phyloP scores from a whole-genome alignment of 148 eudicot genomes.

The Camellia japonica region DNA sequence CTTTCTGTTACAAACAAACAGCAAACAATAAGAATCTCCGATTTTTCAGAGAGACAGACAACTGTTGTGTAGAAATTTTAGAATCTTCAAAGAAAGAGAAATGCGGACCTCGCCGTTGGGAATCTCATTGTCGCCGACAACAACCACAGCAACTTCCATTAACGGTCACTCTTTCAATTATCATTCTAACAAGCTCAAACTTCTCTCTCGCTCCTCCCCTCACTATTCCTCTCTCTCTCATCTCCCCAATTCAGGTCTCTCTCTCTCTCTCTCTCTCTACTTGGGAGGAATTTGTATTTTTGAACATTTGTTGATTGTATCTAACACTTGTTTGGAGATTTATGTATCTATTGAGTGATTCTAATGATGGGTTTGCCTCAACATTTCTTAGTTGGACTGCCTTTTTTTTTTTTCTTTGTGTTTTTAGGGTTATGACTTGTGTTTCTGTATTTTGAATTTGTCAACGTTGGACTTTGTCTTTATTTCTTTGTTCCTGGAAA shows the following conservation, averaged over 20 bases:
- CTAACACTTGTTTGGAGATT: not conserved
- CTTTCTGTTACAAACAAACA: not conserved
- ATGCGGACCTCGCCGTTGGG: conserved; percentile 39
- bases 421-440: no score
- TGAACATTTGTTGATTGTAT: not conserved
- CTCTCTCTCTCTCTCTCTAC: not conserved
- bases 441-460: not conserved
- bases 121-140: conserved; percentile 18
- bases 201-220: conserved; percentile 3
- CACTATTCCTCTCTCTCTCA: conserved; percentile 17
- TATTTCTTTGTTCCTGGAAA: not conserved
- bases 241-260: conserved; percentile 30
- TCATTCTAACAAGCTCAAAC: not conserved
- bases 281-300: no score
- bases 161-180: conserved; percentile 16
- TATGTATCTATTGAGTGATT: not conserved
- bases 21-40: no score
- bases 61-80: no score
- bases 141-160: conserved; percentile 1
- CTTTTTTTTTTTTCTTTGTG: not conserved
- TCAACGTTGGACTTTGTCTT: not conserved
- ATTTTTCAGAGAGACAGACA: not conserved
- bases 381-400: not conserved
- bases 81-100: conserved; percentile 10
- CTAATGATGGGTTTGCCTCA: not conserved